phyloP scores from a whole-genome alignment of 2,329 filamentous ascomycete genomes.

The Calonectria pseudoreteaudii region DNA sequence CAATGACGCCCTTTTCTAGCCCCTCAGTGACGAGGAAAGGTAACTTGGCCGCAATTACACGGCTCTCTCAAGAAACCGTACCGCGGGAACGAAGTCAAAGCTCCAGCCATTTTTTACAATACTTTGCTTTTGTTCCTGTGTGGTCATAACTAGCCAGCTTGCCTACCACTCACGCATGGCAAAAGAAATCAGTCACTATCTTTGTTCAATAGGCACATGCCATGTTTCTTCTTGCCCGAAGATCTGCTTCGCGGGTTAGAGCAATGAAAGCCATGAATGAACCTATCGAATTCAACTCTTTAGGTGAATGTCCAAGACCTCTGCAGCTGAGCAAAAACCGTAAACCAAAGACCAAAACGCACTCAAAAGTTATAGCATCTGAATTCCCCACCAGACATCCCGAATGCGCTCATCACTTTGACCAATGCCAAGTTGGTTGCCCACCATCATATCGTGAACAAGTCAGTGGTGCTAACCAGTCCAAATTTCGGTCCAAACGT shows the following conservation, averaged over 20 bases:
- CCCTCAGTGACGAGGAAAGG: not conserved
- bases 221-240: no score
- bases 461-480: not conserved
- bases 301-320: not conserved
- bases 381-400: not conserved
- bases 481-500: not conserved
- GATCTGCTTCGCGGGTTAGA: not conserved
- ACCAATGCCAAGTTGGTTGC: not conserved
- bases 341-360: not conserved
- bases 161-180: not conserved
- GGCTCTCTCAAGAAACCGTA: not conserved
- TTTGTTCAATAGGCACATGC: not conserved
- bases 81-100: not conserved
- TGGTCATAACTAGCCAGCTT: not conserved
- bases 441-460: not conserved
- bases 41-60: not conserved
- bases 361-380: not conserved
- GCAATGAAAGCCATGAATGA: not conserved
- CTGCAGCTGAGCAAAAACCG: not conserved
- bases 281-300: not conserved
- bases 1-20: not conserved
- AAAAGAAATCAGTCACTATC: not conserved
- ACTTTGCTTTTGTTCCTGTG: not conserved
- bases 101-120: not conserved
- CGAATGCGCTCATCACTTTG: not conserved